These are phyloP conservation scores for Leishmania guyanensis DNA, from an alignment of 208 protist species.

Conservation along the genomic window DNA sequence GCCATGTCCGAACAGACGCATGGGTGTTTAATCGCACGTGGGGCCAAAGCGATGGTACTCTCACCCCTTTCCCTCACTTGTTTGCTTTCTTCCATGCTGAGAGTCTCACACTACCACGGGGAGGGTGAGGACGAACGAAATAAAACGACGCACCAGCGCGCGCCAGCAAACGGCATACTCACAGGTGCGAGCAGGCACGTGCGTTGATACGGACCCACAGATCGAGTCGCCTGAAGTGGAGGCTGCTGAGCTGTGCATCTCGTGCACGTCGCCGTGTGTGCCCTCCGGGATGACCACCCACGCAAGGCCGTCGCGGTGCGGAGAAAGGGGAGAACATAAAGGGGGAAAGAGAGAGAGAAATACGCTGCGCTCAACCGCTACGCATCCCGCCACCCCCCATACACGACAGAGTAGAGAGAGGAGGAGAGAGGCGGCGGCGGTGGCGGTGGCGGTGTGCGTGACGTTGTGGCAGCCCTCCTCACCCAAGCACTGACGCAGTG, in stretches of 20 bases:
- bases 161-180: neutral
- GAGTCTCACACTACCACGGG: neutral
- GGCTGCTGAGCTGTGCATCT: neutral
- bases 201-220: neutral
- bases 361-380: neutral
- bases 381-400: neutral
- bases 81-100: neutral
- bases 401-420: constrained; percentile 4
- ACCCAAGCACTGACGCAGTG: neutral
- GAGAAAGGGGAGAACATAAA: no score
- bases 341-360: neutral
- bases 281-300: neutral
- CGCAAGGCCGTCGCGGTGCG: neutral
- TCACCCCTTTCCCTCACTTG: neutral
- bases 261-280: neutral
- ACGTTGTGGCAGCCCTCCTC: neutral
- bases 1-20: no score
- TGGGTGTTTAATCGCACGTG: neutral
- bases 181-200: neutral
- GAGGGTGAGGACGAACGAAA: neutral
- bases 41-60: neutral
- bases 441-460: neutral
- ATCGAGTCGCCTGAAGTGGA: neutral
- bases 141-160: neutral
- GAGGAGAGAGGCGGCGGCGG: neutral